Evolutionary conservation across 192 early-diverging fungal species (phyloP), one percentile per base, ranked within the genome.

Genomic region (Kappamyces sp.): DNA sequence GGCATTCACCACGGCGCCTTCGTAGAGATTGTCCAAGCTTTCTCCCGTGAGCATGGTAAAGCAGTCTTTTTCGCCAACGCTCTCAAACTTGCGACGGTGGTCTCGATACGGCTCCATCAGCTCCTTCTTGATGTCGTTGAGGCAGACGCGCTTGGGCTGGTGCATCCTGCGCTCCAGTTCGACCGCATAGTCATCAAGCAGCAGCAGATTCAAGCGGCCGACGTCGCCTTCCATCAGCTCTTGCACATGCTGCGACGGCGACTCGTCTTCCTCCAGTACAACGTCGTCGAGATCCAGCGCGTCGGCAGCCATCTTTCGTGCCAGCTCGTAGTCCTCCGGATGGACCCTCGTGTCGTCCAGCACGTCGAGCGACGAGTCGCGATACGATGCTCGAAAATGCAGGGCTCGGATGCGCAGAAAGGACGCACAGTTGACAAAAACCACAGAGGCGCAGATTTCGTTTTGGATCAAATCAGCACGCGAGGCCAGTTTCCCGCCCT

Each of bases 311-410:
- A 97, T 97, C 72, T 99, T 93, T 34, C 94, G 81, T 0, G 94
- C 94, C 40, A 97, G 70, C 35, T 88, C 87, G 62, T 99, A 99
- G 66, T 97, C 89, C 68, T 94, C 86, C 4, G 91, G 91, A 66
- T 97, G 96, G 47, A 99, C 89, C 40, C 93, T 83, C 34, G 93
- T 99, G 52, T 89, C 86, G 70, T 99, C 96, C 36, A 99, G 73
- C 33, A 91, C 76, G 65, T 96, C 94, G 12, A 68, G 47, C 2
- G 62, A 66, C 42, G 75, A 67, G n/a, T 72, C 72, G 4, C 72
- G 43, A 6, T 49, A 22, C 7, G 66, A 14, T n/a, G 54, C 49
- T 30, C 57, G 59, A 36, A 81, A 70, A 50, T 79, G 64, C 38
- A 61, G 53, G 46, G 77, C 77, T 11, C 82, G 84, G 43, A 99